These are phyloP conservation scores for Ceratocystis cubensis DNA, from an alignment of 2,329 filamentous ascomycete species.

Conservation along the genomic window DNA sequence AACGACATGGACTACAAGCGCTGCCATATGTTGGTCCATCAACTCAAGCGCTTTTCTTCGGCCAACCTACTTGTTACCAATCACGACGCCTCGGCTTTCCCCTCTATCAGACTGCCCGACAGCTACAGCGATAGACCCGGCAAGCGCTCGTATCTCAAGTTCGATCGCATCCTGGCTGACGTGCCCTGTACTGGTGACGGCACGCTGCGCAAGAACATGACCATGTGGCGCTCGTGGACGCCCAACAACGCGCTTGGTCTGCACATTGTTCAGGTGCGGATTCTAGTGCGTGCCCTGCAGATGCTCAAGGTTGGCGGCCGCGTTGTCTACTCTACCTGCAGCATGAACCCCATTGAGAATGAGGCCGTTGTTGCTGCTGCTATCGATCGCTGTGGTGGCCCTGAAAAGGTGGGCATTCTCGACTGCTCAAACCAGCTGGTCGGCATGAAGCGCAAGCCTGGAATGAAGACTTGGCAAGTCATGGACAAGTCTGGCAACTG, in stretches of 20 bases:
- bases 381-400: constrained; percentile 78
- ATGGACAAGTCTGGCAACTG: constrained; percentile 75
- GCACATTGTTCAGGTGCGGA: constrained; percentile 74
- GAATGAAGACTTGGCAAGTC: constrained; percentile 73
- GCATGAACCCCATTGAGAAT: constrained; percentile 96
- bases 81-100: constrained; percentile 92
- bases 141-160: constrained; percentile 70
- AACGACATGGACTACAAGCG: constrained; percentile 97
- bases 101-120: constrained; percentile 70
- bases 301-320: constrained; percentile 91
- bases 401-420: constrained; percentile 66
- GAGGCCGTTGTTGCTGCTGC: constrained; percentile 82
- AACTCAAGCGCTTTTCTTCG: constrained; percentile 92
- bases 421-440: constrained; percentile 71
- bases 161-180: constrained; percentile 90
- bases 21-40: constrained; percentile 92
- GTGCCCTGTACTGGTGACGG: constrained; percentile 96
- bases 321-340: constrained; percentile 96
- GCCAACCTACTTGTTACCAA: constrained; percentile 96
- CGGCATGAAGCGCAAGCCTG: constrained; percentile 60
- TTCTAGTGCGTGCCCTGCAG: constrained; percentile 81
- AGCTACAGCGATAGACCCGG: constrained; percentile 41
- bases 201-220: constrained; percentile 82
- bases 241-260: constrained; percentile 78
- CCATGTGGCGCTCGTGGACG: constrained; percentile 91